Conservation (phyloP, 2,329 filamentous ascomycete species). For the Aspergillus flavus region DNA sequence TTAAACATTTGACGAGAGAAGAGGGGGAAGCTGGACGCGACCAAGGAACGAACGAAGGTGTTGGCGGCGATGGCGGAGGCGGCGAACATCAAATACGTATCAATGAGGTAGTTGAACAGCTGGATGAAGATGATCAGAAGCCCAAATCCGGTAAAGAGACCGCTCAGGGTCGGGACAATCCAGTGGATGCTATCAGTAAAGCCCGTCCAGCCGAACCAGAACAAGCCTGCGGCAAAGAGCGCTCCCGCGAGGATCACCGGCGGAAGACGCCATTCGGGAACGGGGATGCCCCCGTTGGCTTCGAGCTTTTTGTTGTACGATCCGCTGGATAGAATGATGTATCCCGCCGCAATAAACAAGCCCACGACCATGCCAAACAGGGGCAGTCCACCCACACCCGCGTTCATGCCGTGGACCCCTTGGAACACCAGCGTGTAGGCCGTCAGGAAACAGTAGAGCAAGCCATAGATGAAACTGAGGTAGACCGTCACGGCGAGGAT, state of each 20-base stretch:
- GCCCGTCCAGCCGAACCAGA: conserved; percentile 78
- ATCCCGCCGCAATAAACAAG: conserved; percentile 67
- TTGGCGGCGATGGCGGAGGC: conserved; percentile 59
- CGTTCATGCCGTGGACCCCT: conserved; percentile 66
- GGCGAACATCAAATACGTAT: conserved; percentile 58
- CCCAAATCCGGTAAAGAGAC: conserved; percentile 60
- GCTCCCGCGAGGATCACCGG: conserved; percentile 57
- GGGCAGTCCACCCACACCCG: conserved; percentile 73
- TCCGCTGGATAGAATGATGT: conserved; percentile 67
- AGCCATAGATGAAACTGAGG: conserved; percentile 42
- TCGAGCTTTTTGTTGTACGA: conserved; percentile 69
- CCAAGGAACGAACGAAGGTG: conserved; percentile 48
- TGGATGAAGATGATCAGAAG: conserved; percentile 61
- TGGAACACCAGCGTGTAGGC: conserved; percentile 42
- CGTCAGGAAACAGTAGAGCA: conserved; percentile 40
- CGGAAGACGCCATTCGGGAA: conserved; percentile 62
- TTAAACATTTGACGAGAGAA: conserved; percentile 44
- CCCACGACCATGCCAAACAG: conserved; percentile 84
- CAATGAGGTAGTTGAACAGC: conserved; percentile 61
- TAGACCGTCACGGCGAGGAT: conserved; percentile 45
- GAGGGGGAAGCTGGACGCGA: conserved; percentile 40
- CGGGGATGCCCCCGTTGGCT: conserved; percentile 63
- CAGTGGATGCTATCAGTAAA: conserved; percentile 46
- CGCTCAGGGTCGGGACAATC: conserved; percentile 48
- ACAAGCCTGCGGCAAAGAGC: conserved; percentile 63